A percentile compares a stretch with the other conserved stretches of the same genome.
Conservation (phyloP, 2,329 filamentous ascomycete species). For the Aspergillus brunneoviolaceus region DNA sequence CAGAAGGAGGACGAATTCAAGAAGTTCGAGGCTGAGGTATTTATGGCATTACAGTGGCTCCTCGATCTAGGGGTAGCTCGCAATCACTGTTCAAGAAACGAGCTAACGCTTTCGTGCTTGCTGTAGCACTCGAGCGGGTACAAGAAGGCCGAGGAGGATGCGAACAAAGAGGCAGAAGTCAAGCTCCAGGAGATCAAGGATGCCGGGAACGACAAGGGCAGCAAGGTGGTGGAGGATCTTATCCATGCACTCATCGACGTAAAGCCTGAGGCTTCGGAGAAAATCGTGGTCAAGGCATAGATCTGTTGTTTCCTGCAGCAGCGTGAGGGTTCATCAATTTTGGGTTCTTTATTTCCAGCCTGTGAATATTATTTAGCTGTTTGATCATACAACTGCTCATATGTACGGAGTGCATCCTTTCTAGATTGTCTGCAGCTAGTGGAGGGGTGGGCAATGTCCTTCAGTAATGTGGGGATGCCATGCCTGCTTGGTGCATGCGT, state of each 20-base stretch:
- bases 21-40: constrained; percentile 80
- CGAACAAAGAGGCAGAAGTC: constrained; percentile 74
- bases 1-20: constrained; percentile 94
- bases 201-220: constrained; percentile 75
- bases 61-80: not conserved
- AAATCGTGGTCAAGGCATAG: constrained; percentile 40
- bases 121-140: constrained; percentile 81
- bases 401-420: not conserved
- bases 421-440: not conserved
- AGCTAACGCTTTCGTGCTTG: not conserved
- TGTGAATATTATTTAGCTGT: constrained; percentile 16
- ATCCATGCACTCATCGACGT: constrained; percentile 82
- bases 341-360: constrained; percentile 16
- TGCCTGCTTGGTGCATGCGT: not conserved
- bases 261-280: constrained; percentile 66
- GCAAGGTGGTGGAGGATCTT: constrained; percentile 77
- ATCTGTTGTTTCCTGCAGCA: constrained; percentile 10
- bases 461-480: not conserved
- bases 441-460: not conserved
- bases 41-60: constrained; percentile 3
- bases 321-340: constrained; percentile 11
- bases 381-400: constrained; percentile 11
- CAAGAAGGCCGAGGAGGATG: constrained; percentile 75
- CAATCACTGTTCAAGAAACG: not conserved
- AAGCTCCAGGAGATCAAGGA: constrained; percentile 80